phyloP scores from a whole-genome alignment of 768 basidiomycete species.

The Thelephora ganbajun region DNA sequence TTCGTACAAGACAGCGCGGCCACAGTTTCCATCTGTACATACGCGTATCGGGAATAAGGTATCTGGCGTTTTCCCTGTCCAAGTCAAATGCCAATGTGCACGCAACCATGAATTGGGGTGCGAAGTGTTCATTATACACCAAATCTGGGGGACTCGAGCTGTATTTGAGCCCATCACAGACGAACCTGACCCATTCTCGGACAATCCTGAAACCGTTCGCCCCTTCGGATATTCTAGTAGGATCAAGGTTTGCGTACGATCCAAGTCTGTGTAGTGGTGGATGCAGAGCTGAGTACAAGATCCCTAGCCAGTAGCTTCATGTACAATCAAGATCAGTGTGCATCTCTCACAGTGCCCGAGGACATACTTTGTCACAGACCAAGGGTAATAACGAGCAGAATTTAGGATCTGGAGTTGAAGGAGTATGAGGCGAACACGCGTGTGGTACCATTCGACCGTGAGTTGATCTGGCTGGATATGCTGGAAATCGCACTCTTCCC shows the following conservation, averaged over 20 bases:
- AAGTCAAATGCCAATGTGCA: background rate
- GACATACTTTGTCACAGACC: background rate
- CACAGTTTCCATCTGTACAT: background rate
- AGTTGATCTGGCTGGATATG: constrained; percentile 19
- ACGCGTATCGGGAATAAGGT: background rate
- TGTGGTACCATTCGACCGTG: constrained; percentile 22
- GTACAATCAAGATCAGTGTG: background rate
- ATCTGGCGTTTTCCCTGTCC: background rate
- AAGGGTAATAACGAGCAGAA: background rate
- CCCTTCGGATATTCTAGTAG: constrained; percentile 25
- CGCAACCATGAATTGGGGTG: background rate
- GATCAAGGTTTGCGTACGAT: constrained; percentile 21
- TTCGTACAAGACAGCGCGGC: no score
- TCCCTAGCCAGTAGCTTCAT: constrained; percentile 29
- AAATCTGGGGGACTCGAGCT: background rate
- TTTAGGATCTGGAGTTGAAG: constrained; percentile 34
- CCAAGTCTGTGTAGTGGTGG: constrained; percentile 37
- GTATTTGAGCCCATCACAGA: background rate
- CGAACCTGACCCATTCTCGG: background rate
- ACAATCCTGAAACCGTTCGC: background rate
- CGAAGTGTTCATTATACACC: background rate
- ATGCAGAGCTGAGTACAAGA: constrained; percentile 34
- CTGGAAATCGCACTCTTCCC: constrained; percentile 21
- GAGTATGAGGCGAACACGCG: constrained; percentile 30
- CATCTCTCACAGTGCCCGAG: background rate